Evolutionary conservation across 148 eudicot genomes (phyloP), one percentile per base, ranked within the genome.

Genomic region (Suaeda aralocaspica): DNA sequence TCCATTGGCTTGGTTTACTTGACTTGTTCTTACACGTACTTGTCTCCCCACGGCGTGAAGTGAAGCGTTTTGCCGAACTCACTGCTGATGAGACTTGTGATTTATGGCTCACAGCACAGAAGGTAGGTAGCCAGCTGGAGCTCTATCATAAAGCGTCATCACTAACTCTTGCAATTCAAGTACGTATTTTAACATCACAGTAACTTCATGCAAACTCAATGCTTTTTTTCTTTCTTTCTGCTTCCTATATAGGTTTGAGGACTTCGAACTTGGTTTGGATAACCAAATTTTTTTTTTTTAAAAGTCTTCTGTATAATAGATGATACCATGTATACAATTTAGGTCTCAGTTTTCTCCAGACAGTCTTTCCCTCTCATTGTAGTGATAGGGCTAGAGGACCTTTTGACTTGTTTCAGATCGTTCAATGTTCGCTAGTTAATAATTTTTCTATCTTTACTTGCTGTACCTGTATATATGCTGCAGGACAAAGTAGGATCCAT

Each of bases 31-130:
- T 73, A 93, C 98, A 93, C 78, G 96, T 93, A 76, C 95, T 93
- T 67, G 92, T 90, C 68, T 90, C 90, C 82, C 96, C 98, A 63
- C 90, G 84, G 80, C 98, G 96, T 71, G 94, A 81, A 76, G 96
- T 88, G 65, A 88, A 93, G 79, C 94, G 98, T 62, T 93, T 93
- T 80, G 74, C 71, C 72, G 96, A 93, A 75, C 94, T 93, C 67
- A 84, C 92, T 74, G 80, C 77, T 69, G 92, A 85, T 72, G 98
- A 93, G 85, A 83, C 86, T 36, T 68, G 80, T 75, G 98, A 93
- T 75, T 53, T 93, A 58, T 93, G 98, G 98, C 81, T 87, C 60
- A 76, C 89, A 26, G 96, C 95, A 2, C 86, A 87, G 79, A 88
- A 87, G 80, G 72, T 93, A 72, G 98, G 96, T 59, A 83, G 78